A percentile compares a stretch with the other conserved stretches of the same genome.
phyloP scores from a whole-genome alignment of 2,329 filamentous ascomycete species.

The Paraconiothyrium sp. region DNA sequence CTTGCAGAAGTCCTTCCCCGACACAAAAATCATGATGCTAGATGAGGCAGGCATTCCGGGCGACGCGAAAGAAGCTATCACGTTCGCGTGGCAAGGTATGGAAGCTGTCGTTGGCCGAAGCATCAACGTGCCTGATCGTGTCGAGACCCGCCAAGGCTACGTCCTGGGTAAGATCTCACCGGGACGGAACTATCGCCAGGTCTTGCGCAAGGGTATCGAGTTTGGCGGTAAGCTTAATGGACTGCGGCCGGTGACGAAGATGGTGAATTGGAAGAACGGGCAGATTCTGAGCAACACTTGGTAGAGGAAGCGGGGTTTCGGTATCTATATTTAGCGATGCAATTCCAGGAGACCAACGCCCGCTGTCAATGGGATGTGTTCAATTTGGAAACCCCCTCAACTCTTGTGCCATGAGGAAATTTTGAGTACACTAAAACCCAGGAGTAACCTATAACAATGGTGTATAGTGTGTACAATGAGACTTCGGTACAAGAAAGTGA shows the following conservation, averaged over 20 bases:
- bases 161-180: constrained; percentile 66
- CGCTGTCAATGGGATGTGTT: no score
- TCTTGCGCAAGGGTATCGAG: constrained; percentile 62
- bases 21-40: constrained; percentile 62
- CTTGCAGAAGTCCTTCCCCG: constrained; percentile 59
- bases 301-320: background rate
- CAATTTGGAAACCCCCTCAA: no score
- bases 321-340: no score
- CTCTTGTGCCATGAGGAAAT: no score
- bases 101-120: constrained; percentile 58
- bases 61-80: constrained; percentile 67
- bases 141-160: constrained; percentile 62
- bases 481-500: no score
- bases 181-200: constrained; percentile 63
- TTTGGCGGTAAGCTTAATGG: constrained; percentile 57
- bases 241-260: constrained; percentile 59
- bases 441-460: no score
- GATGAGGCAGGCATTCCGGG: constrained; percentile 66
- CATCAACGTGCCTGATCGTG: constrained; percentile 64
- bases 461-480: no score
- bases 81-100: constrained; percentile 69
- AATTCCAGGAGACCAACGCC: no score
- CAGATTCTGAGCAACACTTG: background rate
- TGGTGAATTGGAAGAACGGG: constrained; percentile 54
- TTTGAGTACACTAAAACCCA: no score